A percentile compares a stretch with the other conserved stretches of the same genome.
These are phyloP conservation scores for Quercus suber DNA, from an alignment of 306 rosid species.

Conservation along the genomic window DNA sequence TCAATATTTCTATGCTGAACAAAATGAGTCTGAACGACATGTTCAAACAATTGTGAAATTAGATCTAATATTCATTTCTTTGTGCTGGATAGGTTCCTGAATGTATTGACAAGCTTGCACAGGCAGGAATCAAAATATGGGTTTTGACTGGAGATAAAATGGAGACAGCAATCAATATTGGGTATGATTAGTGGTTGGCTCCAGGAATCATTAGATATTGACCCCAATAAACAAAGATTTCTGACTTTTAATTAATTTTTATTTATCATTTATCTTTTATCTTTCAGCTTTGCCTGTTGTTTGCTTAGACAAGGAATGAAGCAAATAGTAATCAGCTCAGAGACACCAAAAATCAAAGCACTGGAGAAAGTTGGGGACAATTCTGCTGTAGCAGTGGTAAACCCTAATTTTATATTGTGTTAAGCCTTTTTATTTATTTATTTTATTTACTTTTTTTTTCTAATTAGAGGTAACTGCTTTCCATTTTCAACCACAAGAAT, in stretches of 20 bases:
- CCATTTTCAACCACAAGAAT: not conserved
- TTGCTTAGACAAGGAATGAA: conserved; percentile 96
- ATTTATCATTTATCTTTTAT: not conserved
- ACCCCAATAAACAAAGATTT: not conserved
- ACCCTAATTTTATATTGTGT: not conserved
- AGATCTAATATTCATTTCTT: conserved; percentile 9
- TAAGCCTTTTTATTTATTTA: conserved; percentile 1
- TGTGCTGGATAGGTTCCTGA: conserved; percentile 77
- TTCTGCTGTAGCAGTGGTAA: conserved; percentile 57
- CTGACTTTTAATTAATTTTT: not conserved
- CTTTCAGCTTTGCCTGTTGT: conserved; percentile 85
- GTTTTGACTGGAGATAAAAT: conserved; percentile 99
- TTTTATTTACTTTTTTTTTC: not conserved
- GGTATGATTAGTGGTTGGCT: conserved; percentile 39
- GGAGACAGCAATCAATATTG: conserved; percentile 99
- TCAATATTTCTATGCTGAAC: not conserved
- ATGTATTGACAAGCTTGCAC: conserved; percentile 98
- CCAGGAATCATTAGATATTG: not conserved
- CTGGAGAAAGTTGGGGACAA: conserved; percentile 75
- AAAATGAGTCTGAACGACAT: not conserved
- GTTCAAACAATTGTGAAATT: not conserved
- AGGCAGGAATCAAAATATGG: conserved; percentile 98
- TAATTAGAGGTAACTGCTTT: not conserved
- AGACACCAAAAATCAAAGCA: conserved; percentile 69
- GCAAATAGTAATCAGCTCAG: conserved; percentile 82